These are phyloP conservation scores for Heterobasidion parviporum DNA, from an alignment of 1,284 basidiomycete species.

Conservation along the genomic window DNA sequence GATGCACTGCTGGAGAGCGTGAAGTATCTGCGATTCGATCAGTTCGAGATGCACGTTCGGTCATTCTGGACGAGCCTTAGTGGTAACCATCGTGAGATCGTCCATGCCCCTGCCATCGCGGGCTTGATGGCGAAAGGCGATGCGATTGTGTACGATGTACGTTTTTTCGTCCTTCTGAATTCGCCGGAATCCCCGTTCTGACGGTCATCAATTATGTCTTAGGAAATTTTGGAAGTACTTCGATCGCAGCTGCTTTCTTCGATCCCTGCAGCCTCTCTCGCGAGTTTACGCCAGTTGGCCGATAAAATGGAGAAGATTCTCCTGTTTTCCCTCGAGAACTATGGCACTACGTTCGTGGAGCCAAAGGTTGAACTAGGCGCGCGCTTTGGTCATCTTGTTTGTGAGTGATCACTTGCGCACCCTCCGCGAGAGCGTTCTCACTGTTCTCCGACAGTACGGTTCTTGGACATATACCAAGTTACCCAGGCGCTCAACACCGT, in stretches of 20 bases:
- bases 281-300: slow-evolving; percentile 71
- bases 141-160: slow-evolving; percentile 80
- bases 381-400: slow-evolving; percentile 80
- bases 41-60: slow-evolving; percentile 78
- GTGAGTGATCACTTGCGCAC: slow-evolving; percentile 38
- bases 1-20: slow-evolving; percentile 73
- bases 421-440: slow-evolving; percentile 1
- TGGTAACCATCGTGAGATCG: slow-evolving; percentile 73
- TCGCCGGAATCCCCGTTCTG: slow-evolving; percentile 1
- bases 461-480: slow-evolving; percentile 84
- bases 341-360: slow-evolving; percentile 84
- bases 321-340: slow-evolving; percentile 69
- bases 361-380: slow-evolving; percentile 85
- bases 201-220: slow-evolving; percentile 2
- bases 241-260: slow-evolving; percentile 77
- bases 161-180: slow-evolving; percentile 19
- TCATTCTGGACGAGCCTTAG: slow-evolving; percentile 73
- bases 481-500: slow-evolving; percentile 81
- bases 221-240: slow-evolving; percentile 83
- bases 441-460: slow-evolving; percentile 51
- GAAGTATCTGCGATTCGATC: slow-evolving; percentile 71
- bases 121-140: slow-evolving; percentile 84
- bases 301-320: slow-evolving; percentile 88
- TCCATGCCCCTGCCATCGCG: slow-evolving; percentile 80
- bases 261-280: slow-evolving; percentile 58